Evolutionary conservation across 495 filamentous ascomycete genomes (phyloP).

Genomic region (Polyplosphaeria fusca): DNA sequence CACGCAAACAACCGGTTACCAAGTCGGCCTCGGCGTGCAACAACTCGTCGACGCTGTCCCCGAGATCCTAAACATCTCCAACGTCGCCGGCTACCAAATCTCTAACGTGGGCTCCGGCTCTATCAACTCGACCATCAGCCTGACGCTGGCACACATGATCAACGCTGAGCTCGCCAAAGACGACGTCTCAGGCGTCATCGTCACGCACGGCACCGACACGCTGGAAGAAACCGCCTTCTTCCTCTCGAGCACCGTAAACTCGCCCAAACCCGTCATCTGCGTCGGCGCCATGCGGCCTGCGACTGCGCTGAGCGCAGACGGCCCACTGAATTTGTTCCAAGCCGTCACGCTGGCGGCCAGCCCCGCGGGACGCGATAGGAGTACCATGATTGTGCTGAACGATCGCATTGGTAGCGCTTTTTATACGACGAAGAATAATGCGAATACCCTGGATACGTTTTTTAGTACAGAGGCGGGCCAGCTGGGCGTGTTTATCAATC

Average conservation of each 20-base stretch:
- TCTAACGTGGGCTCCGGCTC: slow-evolving; percentile 43
- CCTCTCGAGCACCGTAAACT: slow-evolving; percentile 48
- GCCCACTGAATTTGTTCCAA: slow-evolving; percentile 51
- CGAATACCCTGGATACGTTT: slow-evolving; percentile 54
- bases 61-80: slow-evolving; percentile 46
- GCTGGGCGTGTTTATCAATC: slow-evolving; percentile 48
- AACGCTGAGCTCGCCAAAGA: slow-evolving; percentile 45
- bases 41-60: slow-evolving; percentile 46
- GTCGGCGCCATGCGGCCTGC: slow-evolving; percentile 53
- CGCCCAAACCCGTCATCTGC: slow-evolving; percentile 48
- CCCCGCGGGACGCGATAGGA: slow-evolving; percentile 40
- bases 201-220: slow-evolving; percentile 54
- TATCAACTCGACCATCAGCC: slow-evolving; percentile 45
- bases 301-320: slow-evolving; percentile 51
- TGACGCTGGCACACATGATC: slow-evolving; percentile 45
- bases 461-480: slow-evolving; percentile 47
- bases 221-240: slow-evolving; percentile 54
- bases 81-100: slow-evolving; percentile 50
- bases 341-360: slow-evolving; percentile 48
- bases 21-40: slow-evolving; percentile 46
- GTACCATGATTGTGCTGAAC: slow-evolving; percentile 51
- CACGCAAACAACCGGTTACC: slow-evolving; percentile 50
- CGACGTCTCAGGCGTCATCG: slow-evolving; percentile 46
- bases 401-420: slow-evolving; percentile 50
- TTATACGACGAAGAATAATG: slow-evolving; percentile 52